These are phyloP conservation scores for Ganoderma leucocontextum DNA, from an alignment of 1,284 basidiomycete species.

Conservation along the genomic window DNA sequence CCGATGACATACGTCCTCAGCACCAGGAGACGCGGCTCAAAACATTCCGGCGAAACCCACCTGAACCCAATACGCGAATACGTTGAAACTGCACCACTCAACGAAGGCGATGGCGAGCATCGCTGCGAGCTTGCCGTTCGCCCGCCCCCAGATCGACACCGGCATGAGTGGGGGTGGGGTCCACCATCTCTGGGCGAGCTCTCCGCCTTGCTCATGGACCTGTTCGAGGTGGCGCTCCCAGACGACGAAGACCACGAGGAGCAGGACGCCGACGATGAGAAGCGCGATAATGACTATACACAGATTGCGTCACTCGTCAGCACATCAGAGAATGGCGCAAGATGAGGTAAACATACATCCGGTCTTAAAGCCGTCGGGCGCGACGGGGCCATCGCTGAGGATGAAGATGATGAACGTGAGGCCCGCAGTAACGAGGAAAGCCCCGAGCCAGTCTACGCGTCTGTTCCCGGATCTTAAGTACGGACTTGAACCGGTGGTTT, in stretches of 20 bases:
- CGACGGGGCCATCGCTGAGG: slow-evolving; percentile 77
- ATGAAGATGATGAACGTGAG: slow-evolving; percentile 84
- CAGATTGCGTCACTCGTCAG: neutral
- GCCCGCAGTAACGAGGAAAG: slow-evolving; percentile 75
- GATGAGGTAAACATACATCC: slow-evolving; percentile 59
- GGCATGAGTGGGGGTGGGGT: slow-evolving; percentile 77
- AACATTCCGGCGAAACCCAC: slow-evolving; percentile 38
- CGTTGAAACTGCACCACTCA: slow-evolving; percentile 73
- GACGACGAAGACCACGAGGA: slow-evolving; percentile 66
- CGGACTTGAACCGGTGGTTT: too few relatives aligned
- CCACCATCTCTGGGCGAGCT: slow-evolving; percentile 38
- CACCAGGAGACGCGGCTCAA: too few relatives aligned
- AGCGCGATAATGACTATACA: slow-evolving; percentile 64
- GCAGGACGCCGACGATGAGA: slow-evolving; percentile 69
- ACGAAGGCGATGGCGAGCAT: slow-evolving; percentile 76
- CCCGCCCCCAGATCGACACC: slow-evolving; percentile 72
- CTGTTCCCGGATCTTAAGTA: slow-evolving; percentile 26
- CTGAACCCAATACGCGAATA: slow-evolving; percentile 65
- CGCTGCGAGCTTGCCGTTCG: slow-evolving; percentile 69
- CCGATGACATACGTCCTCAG: neutral
- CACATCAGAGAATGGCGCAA: neutral
- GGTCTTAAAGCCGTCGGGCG: slow-evolving; percentile 78
- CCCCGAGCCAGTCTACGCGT: slow-evolving; percentile 87
- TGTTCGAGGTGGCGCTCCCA: slow-evolving; percentile 76
- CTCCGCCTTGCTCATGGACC: slow-evolving; percentile 39